Conservation (phyloP, 1,139 yeast genomes). For the Wickerhamiella pararugosa region DNA sequence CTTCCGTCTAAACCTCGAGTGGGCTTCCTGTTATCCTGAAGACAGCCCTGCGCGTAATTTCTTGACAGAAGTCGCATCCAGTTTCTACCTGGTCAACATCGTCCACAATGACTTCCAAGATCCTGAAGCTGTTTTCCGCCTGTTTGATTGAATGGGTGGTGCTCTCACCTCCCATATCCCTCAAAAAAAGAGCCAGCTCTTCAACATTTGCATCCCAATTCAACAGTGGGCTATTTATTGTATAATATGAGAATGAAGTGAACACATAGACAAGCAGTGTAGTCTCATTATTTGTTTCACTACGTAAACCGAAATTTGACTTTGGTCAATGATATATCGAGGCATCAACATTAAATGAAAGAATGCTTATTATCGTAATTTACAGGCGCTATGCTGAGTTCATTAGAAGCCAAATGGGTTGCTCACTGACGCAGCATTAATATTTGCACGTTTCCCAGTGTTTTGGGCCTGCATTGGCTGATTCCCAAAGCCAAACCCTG, state of each 20-base stretch:
- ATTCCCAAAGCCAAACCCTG: constrained; percentile 29
- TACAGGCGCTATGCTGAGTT: too few species aligned
- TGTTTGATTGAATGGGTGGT: constrained; percentile 17
- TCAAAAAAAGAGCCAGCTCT: background rate
- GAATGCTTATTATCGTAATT: too few species aligned
- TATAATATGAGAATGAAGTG: background rate
- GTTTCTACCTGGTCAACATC: constrained; percentile 67
- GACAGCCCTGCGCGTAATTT: constrained; percentile 27
- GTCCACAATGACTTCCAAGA: constrained; percentile 67
- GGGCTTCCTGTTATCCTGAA: constrained; percentile 41
- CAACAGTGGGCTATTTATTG: constrained; percentile 10
- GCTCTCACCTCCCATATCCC: background rate
- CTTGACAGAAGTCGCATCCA: constrained; percentile 36
- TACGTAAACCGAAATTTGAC: background rate
- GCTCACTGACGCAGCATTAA: too few species aligned
- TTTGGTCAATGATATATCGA: too few species aligned
- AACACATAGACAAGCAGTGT: background rate
- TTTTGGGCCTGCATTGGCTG: constrained; percentile 17
- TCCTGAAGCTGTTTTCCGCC: constrained; percentile 23
- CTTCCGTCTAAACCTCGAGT: constrained; percentile 64
- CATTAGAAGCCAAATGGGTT: too few species aligned
- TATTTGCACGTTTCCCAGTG: too few species aligned
- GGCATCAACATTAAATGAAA: too few species aligned
- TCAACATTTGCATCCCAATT: constrained; percentile 11
- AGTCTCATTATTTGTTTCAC: background rate